Evolutionary conservation across 1,139 yeast species (phyloP).

Genomic region (Candida sanyaensis): DNA sequence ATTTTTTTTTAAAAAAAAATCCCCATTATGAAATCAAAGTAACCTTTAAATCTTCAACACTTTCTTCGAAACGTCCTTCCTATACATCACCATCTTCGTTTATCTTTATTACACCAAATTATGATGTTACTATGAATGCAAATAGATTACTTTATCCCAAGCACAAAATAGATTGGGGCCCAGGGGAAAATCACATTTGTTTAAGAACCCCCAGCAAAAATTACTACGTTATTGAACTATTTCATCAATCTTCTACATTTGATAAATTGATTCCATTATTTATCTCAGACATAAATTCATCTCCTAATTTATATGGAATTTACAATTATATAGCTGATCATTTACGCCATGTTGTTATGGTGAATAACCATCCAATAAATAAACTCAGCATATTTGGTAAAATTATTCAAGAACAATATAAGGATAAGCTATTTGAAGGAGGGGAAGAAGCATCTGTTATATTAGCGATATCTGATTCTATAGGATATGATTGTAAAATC

Average conservation of each 20-base stretch:
- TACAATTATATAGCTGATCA: conserved; percentile 13
- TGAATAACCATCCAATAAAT: conserved; percentile 21
- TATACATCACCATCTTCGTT: too few relatives aligned
- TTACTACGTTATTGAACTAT: conserved; percentile 20
- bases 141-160: conserved; percentile 1
- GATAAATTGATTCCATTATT: conserved; percentile 16
- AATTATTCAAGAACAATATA: conserved; percentile 17
- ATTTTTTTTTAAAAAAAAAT: too few relatives aligned
- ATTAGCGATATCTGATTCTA: conserved; percentile 18
- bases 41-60: background rate
- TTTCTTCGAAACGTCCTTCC: background rate
- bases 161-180: conserved; percentile 15
- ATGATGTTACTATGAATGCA: conserved; percentile 1
- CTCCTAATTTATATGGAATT: conserved; percentile 11
- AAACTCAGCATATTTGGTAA: conserved; percentile 17
- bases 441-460: conserved; percentile 9
- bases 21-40: background rate
- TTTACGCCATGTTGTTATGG: conserved; percentile 15
- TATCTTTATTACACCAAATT: background rate
- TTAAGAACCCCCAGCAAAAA: conserved; percentile 10
- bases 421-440: conserved; percentile 3
- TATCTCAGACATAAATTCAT: conserved; percentile 16
- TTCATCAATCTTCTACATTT: conserved; percentile 18
- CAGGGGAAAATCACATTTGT: conserved; percentile 20
- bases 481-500: conserved; percentile 15